Percentiles rank a stretch among this genome's conserved stretches.
Conservation (phyloP, 352 stramenopile genomes). For the Halophytophthora batemanensis region DNA sequence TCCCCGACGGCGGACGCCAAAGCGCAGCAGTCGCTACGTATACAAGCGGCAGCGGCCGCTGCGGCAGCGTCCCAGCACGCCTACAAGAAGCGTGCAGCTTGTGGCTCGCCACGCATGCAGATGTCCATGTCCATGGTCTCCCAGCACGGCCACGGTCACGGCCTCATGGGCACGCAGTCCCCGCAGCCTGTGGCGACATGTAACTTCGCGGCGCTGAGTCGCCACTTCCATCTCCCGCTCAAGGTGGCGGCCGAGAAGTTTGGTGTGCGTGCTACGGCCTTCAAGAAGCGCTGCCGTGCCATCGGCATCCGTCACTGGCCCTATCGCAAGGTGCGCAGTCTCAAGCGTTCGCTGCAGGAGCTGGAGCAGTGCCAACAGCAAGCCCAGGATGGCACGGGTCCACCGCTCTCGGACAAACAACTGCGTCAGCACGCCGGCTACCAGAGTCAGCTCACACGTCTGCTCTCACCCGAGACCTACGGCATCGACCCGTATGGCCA, state of each 20-base stretch:
- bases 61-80: conserved; percentile 12
- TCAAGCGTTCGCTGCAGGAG: conserved; percentile 58
- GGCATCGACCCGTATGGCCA: conserved; percentile 70
- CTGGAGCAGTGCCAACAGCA: conserved; percentile 65
- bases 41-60: conserved; percentile 19
- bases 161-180: conserved; percentile 10
- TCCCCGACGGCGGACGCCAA: conserved; percentile 38
- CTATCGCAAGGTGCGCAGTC: conserved; percentile 57
- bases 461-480: conserved; percentile 79
- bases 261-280: conserved; percentile 53
- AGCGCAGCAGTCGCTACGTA: conserved; percentile 33
- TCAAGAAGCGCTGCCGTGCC: conserved; percentile 57
- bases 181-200: conserved; percentile 31
- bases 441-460: conserved; percentile 69
- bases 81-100: conserved; percentile 37
- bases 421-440: conserved; percentile 62
- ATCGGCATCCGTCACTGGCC: conserved; percentile 66
- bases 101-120: conserved; percentile 15
- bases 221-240: conserved; percentile 57
- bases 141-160: too few relatives aligned
- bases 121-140: too few relatives aligned
- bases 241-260: conserved; percentile 62
- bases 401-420: conserved; percentile 72
- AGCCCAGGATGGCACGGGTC: conserved; percentile 33
- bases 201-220: conserved; percentile 40